phyloP scores from a whole-genome alignment of 371 early-diverging fungal species.

The Mucor racemosus region DNA sequence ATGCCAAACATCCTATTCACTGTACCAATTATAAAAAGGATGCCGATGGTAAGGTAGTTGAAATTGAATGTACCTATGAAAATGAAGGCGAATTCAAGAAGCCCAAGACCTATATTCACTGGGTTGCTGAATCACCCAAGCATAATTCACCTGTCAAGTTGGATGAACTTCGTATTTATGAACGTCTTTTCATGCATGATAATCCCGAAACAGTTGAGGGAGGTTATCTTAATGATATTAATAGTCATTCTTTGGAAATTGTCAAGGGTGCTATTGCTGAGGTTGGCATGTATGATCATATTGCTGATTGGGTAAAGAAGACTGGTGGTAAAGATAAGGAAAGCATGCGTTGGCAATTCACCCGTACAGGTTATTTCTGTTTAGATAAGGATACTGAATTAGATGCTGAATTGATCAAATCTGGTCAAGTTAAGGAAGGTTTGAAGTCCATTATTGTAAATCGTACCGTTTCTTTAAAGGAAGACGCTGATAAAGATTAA shows the following conservation, averaged over 20 bases:
- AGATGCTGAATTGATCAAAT: constrained; percentile 46
- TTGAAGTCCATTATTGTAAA: constrained; percentile 76
- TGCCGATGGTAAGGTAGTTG: constrained; percentile 74
- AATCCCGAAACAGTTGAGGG: constrained; percentile 90
- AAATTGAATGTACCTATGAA: constrained; percentile 82
- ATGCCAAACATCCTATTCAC: constrained; percentile 84
- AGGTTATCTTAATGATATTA: constrained; percentile 94
- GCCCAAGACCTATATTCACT: constrained; percentile 99
- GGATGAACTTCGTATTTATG: constrained; percentile 86
- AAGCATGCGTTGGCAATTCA: constrained; percentile 94
- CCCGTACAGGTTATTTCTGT: constrained; percentile 97
- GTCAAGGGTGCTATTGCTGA: constrained; percentile 83
- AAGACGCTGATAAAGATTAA: constrained; percentile 78
- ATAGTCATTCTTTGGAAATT: constrained; percentile 78
- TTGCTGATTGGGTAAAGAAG: constrained; percentile 51
- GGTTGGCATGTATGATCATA: constrained; percentile 77
- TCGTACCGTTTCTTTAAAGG: constrained; percentile 91
- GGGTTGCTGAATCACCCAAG: constrained; percentile 89
- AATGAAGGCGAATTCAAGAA: constrained; percentile 71
- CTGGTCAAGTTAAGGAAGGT: constrained; percentile 43
- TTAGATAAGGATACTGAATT: constrained; percentile 89
- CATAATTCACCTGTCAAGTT: constrained; percentile 83
- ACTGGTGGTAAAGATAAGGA: constrained; percentile 64
- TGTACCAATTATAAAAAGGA: constrained; percentile 82
- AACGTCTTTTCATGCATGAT: constrained; percentile 87